Conservation (phyloP, 352 stramenopile genomes). For the Globisporangium takayamanum region DNA sequence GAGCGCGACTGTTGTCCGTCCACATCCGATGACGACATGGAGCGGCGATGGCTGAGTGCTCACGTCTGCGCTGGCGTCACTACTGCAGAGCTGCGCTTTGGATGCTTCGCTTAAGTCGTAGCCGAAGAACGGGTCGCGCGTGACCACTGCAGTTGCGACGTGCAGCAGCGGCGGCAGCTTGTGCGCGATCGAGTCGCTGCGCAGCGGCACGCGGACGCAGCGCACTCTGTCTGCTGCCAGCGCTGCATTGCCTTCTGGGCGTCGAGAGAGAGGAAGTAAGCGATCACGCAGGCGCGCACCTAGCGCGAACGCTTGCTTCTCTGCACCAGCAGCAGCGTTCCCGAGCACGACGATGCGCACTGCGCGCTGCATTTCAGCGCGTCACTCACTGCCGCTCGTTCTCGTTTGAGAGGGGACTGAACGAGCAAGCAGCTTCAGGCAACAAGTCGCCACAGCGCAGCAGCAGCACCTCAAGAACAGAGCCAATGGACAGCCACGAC, state of each 20-base stretch:
- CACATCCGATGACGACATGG: conserved; percentile 63
- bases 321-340: conserved; percentile 62
- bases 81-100: neutral
- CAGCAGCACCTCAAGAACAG: too few relatives aligned
- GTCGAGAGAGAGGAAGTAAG: conserved; percentile 1
- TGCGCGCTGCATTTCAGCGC: neutral
- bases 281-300: conserved; percentile 25
- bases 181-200: conserved; percentile 13
- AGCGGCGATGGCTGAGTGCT: conserved; percentile 1
- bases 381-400: neutral
- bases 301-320: conserved; percentile 71
- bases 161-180: conserved; percentile 40
- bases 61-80: neutral
- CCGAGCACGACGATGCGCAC: conserved; percentile 54
- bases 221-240: conserved; percentile 22
- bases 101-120: conserved; percentile 19
- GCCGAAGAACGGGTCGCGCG: conserved; percentile 39
- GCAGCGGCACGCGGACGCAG: conserved; percentile 32
- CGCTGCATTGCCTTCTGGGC: neutral
- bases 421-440: too few relatives aligned
- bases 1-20: conserved; percentile 55
- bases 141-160: conserved; percentile 24
- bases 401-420: too few relatives aligned
- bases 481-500: too few relatives aligned
- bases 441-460: too few relatives aligned